These are phyloP conservation scores for Fraxinus sp. DNA, from an alignment of 305 asterid genomes.

Conservation along the genomic window DNA sequence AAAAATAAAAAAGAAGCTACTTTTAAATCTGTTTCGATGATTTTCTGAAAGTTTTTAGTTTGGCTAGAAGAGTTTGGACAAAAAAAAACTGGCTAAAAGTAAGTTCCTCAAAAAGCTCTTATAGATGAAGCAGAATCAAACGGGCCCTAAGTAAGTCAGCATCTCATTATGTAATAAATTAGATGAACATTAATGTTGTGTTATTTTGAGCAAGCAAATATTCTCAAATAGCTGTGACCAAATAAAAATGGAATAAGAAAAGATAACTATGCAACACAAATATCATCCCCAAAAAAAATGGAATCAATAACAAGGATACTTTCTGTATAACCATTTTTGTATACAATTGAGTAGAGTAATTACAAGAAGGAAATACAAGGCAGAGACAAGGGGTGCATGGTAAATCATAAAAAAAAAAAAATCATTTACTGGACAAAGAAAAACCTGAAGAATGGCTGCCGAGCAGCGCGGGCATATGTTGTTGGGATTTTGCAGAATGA, in stretches of 20 bases:
- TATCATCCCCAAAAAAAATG: constrained; percentile 28
- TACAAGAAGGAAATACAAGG: constrained; percentile 10
- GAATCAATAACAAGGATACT: constrained; percentile 22
- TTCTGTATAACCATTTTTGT: constrained; percentile 32
- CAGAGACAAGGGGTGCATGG: neutral
- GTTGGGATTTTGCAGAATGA: constrained; percentile 39
- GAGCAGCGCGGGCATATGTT: constrained; percentile 22
- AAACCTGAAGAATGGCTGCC: constrained; percentile 24
- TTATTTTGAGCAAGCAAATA: neutral
- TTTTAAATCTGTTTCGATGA: too few relatives aligned
- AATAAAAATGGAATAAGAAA: neutral
- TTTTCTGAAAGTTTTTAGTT: too few relatives aligned
- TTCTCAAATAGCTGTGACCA: neutral
- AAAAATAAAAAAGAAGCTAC: neutral
- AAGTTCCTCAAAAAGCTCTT: neutral
- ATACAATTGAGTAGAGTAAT: constrained; percentile 34
- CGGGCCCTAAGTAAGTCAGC: neutral
- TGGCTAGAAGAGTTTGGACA: neutral
- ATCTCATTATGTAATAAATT: neutral
- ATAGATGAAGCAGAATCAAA: neutral
- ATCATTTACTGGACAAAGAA: constrained; percentile 5
- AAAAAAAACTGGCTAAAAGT: neutral
- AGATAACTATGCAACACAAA: constrained; percentile 25
- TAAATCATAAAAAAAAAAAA: neutral
- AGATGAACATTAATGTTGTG: neutral